A percentile compares a stretch with the other conserved stretches of the same genome.
Evolutionary conservation across 192 early-diverging fungal species (phyloP).

Genomic region (Spizellomyces punctatus): DNA sequence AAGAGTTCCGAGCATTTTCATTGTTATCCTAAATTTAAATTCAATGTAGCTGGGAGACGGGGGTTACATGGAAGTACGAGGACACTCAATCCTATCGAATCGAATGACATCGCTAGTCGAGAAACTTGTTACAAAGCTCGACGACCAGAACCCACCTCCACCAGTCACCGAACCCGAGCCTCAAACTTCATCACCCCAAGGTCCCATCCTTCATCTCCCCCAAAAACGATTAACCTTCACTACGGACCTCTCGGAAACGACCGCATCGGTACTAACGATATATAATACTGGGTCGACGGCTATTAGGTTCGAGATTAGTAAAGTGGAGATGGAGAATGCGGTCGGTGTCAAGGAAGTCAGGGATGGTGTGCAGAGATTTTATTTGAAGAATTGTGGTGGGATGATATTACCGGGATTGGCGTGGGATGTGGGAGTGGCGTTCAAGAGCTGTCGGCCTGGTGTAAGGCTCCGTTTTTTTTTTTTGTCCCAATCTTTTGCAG

Average conservation of each 20-base stretch:
- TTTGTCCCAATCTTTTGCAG: neutral
- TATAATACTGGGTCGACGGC: conserved; percentile 49
- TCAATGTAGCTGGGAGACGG: conserved; percentile 33
- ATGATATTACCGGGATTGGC: conserved; percentile 52
- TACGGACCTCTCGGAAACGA: conserved; percentile 35
- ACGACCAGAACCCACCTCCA: conserved; percentile 1
- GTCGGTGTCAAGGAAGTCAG: conserved; percentile 41
- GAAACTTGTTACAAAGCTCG: conserved; percentile 29
- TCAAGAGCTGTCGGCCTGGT: conserved; percentile 48
- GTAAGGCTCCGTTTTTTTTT: conserved; percentile 12
- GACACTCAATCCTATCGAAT: conserved; percentile 16
- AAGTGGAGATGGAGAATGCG: conserved; percentile 29
- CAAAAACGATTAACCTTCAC: conserved; percentile 35
- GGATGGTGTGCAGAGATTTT: conserved; percentile 50
- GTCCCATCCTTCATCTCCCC: conserved; percentile 10
- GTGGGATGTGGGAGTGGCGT: conserved; percentile 55
- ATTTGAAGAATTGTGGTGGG: conserved; percentile 47
- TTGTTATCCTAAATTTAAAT: neutral
- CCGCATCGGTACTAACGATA: conserved; percentile 44
- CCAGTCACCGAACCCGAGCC: neutral
- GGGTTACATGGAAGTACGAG: conserved; percentile 44
- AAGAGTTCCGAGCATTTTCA: neutral
- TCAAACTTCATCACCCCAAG: neutral
- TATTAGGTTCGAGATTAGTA: conserved; percentile 47
- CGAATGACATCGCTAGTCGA: conserved; percentile 33